Evolutionary conservation across 371 early-diverging fungal genomes (phyloP), one percentile per base, ranked within the genome.

Genomic region (Mycotypha africana): DNA sequence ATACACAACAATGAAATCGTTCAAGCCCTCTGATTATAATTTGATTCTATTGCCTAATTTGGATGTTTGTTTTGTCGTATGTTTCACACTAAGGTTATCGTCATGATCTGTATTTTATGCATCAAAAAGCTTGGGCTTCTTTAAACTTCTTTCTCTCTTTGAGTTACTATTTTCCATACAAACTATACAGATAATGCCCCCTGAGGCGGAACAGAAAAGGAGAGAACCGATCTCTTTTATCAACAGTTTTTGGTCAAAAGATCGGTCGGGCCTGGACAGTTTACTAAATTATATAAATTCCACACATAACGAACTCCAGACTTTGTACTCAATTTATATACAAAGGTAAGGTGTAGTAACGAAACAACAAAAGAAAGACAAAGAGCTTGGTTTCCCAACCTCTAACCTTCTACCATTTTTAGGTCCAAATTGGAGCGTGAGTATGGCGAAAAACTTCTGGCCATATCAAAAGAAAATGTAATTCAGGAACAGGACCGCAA

Each of bases 241-340:
- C 7, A 30, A 51, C 23, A 38, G 49, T 35, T 66, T 70, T 52
- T 70, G 70, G 71, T 62, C 51, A n/a, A 46, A 44, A 30, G 45
- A 47, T 39, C 42, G 47, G 20, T 38, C 53, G 2, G 53, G 58
- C 14, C 45, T 51, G 51, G 34, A 42, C 9, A 32, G 40, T 2
- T 36, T 69, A 22, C 32, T 58, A 7, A 39, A 43, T 12, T 51
- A 58, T 26, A 56, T 69, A 3, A 37, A 63, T 1, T 33, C 56
- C 0, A 49, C 62, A 1, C 61, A 60, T 35, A 54, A 62, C 22
- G 51, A 56, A 8, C 36, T 69, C 2, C 52, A 62, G 26, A 38
- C 32, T 4, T 38, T 73, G 2, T 37, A 53, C 25, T 41, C 33
- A 2, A 45, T 69, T 2, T 73, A 67, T 47, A 45, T 39, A 2